These are phyloP conservation scores for Penicillium angulare DNA, from an alignment of 495 filamentous ascomycete genomes.

Conservation along the genomic window DNA sequence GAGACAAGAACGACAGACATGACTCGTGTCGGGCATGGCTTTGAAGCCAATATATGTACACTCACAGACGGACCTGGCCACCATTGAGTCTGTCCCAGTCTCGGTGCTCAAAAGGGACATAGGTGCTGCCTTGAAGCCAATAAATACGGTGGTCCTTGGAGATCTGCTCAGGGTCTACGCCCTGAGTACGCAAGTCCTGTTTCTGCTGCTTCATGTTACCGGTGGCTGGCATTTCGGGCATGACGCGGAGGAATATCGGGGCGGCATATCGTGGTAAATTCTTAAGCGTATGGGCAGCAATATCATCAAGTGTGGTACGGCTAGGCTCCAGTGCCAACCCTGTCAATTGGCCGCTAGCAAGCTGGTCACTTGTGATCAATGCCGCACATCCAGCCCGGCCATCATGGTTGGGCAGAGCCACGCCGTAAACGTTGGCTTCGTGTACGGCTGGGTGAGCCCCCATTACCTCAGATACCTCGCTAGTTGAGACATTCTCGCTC, in stretches of 20 bases:
- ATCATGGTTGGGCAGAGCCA: conserved; percentile 78
- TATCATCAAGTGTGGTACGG: conserved; percentile 46
- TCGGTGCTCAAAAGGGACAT: conserved; percentile 60
- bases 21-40: no score
- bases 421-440: conserved; percentile 89
- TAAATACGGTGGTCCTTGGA: conserved; percentile 61
- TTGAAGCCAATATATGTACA: not conserved
- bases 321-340: conserved; percentile 28
- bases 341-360: conserved; percentile 26
- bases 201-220: conserved; percentile 90
- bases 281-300: conserved; percentile 58
- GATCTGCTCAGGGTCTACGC: conserved; percentile 64
- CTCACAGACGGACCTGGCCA: conserved; percentile 68
- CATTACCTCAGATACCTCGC: conserved; percentile 66
- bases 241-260: conserved; percentile 74
- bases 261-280: conserved; percentile 71
- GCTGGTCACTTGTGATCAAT: conserved; percentile 52
- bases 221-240: conserved; percentile 61
- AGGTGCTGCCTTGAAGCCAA: conserved; percentile 63
- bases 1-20: no score
- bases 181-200: conserved; percentile 63
- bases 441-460: conserved; percentile 63
- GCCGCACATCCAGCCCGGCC: conserved; percentile 84
- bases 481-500: conserved; percentile 89
- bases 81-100: conserved; percentile 69